Evolutionary conservation across 2,329 filamentous ascomycete genomes (phyloP).

Genomic region (Aspergillus felis): DNA sequence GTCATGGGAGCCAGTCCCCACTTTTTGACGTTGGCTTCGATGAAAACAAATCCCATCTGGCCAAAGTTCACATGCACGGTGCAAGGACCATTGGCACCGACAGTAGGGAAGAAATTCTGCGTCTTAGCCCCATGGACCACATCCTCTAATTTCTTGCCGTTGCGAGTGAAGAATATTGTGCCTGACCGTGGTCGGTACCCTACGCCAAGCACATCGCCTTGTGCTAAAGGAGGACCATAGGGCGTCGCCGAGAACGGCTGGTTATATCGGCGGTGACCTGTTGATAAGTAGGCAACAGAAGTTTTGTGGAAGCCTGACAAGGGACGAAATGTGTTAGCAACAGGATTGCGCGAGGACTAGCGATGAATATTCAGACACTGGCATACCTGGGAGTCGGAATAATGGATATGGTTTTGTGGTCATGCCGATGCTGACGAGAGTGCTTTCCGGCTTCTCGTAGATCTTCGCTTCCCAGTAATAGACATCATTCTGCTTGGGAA

Average conservation of each 20-base stretch:
- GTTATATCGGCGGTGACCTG: slow-evolving; percentile 81
- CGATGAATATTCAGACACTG: neutral
- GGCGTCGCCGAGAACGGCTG: slow-evolving; percentile 78
- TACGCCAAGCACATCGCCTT: slow-evolving; percentile 93
- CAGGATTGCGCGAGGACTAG: neutral
- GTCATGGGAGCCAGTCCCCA: slow-evolving; percentile 97
- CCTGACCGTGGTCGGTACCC: slow-evolving; percentile 93
- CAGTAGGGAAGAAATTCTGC: slow-evolving; percentile 95
- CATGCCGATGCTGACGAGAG: slow-evolving; percentile 84
- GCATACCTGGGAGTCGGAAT: slow-evolving; percentile 84
- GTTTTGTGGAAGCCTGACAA: slow-evolving; percentile 78
- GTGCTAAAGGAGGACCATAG: slow-evolving; percentile 80
- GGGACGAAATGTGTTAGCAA: slow-evolving; percentile 4
- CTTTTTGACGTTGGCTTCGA: slow-evolving; percentile 99
- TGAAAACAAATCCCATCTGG: slow-evolving; percentile 96
- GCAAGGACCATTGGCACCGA: slow-evolving; percentile 93
- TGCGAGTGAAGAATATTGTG: slow-evolving; percentile 95
- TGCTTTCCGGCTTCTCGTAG: slow-evolving; percentile 91
- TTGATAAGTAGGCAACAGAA: slow-evolving; percentile 87
- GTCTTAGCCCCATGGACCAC: slow-evolving; percentile 88
- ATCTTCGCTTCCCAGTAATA: slow-evolving; percentile 99
- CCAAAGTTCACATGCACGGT: slow-evolving; percentile 96
- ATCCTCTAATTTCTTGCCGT: slow-evolving; percentile 95
- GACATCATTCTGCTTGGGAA: slow-evolving; percentile 98
- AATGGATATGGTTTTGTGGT: slow-evolving; percentile 95